Conservation (phyloP, 2,329 filamentous ascomycete species). For the Gnomoniopsis sp. region DNA sequence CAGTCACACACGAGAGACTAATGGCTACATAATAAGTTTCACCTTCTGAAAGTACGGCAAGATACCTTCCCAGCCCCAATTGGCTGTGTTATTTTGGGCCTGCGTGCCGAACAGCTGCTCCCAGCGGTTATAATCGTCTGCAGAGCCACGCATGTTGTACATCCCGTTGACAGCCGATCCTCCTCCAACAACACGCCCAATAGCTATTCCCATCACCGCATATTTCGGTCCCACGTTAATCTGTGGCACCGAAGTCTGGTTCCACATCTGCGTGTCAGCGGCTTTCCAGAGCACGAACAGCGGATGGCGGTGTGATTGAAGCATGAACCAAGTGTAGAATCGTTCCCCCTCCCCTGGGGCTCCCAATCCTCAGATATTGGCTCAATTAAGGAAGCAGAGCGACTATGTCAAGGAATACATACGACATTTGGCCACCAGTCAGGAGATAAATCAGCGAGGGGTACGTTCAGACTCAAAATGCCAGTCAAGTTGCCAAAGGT, state of each 20-base stretch:
- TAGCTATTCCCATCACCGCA: slow-evolving; percentile 22
- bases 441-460: neutral
- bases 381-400: too few relatives aligned
- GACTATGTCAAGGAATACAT: too few relatives aligned
- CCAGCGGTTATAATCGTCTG: slow-evolving; percentile 33
- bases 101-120: slow-evolving; percentile 26
- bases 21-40: too few relatives aligned
- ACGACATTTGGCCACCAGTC: too few relatives aligned
- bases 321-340: too few relatives aligned
- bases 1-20: too few relatives aligned
- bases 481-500: slow-evolving; percentile 9
- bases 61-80: slow-evolving; percentile 30
- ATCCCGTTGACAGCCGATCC: slow-evolving; percentile 35
- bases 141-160: slow-evolving; percentile 31
- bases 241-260: slow-evolving; percentile 25
- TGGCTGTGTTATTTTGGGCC: slow-evolving; percentile 18
- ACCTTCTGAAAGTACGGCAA: slow-evolving; percentile 33
- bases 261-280: neutral
- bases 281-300: too few relatives aligned
- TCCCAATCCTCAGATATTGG: too few relatives aligned
- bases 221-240: slow-evolving; percentile 24
- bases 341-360: too few relatives aligned
- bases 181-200: slow-evolving; percentile 35
- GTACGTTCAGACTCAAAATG: neutral
- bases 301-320: too few relatives aligned